Base-by-base conservation (phyloP, 2,329 filamentous ascomycete species). In the Neophaeococcomyces mojaviensis region DNA sequence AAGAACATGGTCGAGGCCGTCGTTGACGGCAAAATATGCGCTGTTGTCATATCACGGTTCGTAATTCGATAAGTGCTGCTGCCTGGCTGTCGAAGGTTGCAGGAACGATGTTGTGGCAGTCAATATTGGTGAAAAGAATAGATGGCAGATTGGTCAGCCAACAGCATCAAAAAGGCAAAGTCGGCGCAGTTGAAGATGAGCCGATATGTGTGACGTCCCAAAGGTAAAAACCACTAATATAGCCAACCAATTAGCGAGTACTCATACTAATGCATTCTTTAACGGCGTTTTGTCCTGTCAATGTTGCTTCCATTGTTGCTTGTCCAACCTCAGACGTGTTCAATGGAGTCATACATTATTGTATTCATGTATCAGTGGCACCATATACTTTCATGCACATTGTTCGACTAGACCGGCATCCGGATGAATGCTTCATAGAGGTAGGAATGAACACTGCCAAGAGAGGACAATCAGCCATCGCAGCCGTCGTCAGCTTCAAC, bases 1-100 rank as follows among this genome's bases (percentile, higher is more conserved):
- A 68, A 60, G 49, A 69, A 57, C 36, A 63, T 61, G 51, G 64
- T 56, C 55, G 68, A 72, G 68, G 69, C 71, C 69, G 68, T 70
- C 65, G 72, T 66, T 36, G 66, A 55, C 22, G 61, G 63, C 53
- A 66, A 49, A 47, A 59, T 52, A 46, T 60, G 63, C 54, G 58
- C 61, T 47, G 69, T 55, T 46, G 65, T 65, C 68, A 71, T 72
- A 44, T 46, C 60, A 49, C 35, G 15, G 36, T 19, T 24, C 31
- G 24, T 5, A 3, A 8, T n/a, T 31, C 15, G 33, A 15, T 13
- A 5, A 35, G 28, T 12, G 24, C 15, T 30, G 13, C 18, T 39
- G 16, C 26, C 6, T 19, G 16, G 12, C n/a, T 28, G 12, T 20
- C 4, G 22, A n/a, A 7, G 13, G 20, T 7, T 9, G 26, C 33